Conservation (phyloP, 2,329 filamentous ascomycete species). For the Exophiala aquamarina region DNA sequence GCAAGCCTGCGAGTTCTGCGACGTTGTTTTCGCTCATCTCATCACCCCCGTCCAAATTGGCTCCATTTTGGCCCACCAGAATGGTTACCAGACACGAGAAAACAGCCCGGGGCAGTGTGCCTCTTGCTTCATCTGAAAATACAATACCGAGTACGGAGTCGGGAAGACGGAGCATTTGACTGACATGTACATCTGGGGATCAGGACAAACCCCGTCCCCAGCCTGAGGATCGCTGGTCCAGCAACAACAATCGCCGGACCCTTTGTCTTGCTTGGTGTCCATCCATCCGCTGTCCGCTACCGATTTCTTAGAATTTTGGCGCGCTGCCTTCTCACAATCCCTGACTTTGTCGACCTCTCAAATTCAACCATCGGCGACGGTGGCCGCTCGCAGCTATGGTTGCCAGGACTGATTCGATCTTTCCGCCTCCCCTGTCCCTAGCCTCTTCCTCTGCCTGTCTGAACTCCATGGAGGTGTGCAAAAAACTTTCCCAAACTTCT, state of each 20-base stretch:
- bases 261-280: too few species aligned
- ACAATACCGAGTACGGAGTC: too few species aligned
- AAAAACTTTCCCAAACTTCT: slow-evolving; percentile 10
- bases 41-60: slow-evolving; percentile 8
- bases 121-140: too few species aligned
- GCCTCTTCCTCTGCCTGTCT: neutral
- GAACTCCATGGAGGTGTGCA: too few species aligned
- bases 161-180: too few species aligned
- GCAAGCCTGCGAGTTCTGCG: too few species aligned
- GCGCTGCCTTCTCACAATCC: slow-evolving; percentile 2
- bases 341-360: neutral
- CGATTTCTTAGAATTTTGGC: slow-evolving; percentile 16
- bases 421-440: slow-evolving; percentile 9
- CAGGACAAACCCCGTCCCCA: too few species aligned
- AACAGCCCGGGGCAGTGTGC: neutral
- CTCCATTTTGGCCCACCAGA: slow-evolving; percentile 8
- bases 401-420: slow-evolving; percentile 16
- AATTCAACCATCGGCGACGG: slow-evolving; percentile 11
- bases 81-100: slow-evolving; percentile 8
- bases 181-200: too few species aligned
- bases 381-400: slow-evolving; percentile 7
- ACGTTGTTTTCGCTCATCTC: slow-evolving; percentile 13
- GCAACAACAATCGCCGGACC: neutral
- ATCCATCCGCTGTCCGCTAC: slow-evolving; percentile 3
- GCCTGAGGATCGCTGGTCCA: neutral